These are phyloP conservation scores for Mycena polygramma DNA, from an alignment of 768 basidiomycete species.

Conservation along the genomic window DNA sequence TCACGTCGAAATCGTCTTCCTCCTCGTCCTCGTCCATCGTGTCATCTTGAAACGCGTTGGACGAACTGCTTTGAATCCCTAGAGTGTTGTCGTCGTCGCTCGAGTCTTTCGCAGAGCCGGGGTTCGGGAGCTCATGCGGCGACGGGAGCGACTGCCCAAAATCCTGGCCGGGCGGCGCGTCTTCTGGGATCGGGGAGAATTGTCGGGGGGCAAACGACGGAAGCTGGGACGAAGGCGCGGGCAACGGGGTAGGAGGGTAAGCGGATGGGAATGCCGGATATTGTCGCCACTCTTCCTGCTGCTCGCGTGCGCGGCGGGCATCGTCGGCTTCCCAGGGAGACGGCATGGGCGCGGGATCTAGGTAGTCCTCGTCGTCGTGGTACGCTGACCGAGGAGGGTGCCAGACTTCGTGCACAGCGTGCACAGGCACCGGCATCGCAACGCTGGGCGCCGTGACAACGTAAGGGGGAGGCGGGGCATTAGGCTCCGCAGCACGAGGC, in stretches of 20 bases:
- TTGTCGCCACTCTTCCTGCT: constrained; percentile 75
- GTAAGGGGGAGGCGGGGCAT: background rate
- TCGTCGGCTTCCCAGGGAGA: constrained; percentile 28
- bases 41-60: constrained; percentile 46
- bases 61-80: constrained; percentile 24
- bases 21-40: constrained; percentile 52
- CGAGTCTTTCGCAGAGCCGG: constrained; percentile 70
- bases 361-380: constrained; percentile 45
- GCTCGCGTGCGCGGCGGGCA: constrained; percentile 42
- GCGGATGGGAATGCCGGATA: constrained; percentile 85
- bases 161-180: constrained; percentile 59
- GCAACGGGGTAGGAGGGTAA: constrained; percentile 79
- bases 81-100: constrained; percentile 63
- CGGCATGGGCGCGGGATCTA: constrained; percentile 9
- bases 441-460: background rate
- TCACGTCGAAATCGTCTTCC: constrained; percentile 76
- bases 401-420: constrained; percentile 64
- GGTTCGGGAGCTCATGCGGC: constrained; percentile 69
- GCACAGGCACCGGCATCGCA: background rate
- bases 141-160: constrained; percentile 80
- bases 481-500: background rate
- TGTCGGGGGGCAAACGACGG: constrained; percentile 35
- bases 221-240: constrained; percentile 48
- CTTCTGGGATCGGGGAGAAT: constrained; percentile 57
- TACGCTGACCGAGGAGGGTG: constrained; percentile 68